Conservation (phyloP, 768 basidiomycete genomes). For the Mycena epipterygia region DNA sequence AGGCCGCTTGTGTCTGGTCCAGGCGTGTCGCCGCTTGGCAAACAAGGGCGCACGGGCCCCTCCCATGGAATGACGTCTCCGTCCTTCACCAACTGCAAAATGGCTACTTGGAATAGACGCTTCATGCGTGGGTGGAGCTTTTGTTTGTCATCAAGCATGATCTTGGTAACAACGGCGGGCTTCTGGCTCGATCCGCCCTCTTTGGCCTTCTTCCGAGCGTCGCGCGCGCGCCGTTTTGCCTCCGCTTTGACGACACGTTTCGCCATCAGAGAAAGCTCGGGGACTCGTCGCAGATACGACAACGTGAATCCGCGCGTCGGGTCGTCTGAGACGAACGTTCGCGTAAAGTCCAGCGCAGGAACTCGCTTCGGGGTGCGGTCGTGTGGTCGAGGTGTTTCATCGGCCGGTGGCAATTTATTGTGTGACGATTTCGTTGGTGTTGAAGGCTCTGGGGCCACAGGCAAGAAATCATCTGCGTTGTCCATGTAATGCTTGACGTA, state of each 20-base stretch:
- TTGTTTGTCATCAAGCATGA: constrained; percentile 35
- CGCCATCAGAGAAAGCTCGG: constrained; percentile 77
- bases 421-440: constrained; percentile 54
- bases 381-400: constrained; percentile 43
- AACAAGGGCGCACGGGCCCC: no score
- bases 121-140: constrained; percentile 65
- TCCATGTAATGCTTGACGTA: no score
- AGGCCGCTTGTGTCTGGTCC: no score
- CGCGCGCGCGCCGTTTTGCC: constrained; percentile 64
- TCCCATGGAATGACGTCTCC: constrained; percentile 85
- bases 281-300: constrained; percentile 83
- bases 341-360: constrained; percentile 25
- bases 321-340: constrained; percentile 11
- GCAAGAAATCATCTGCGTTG: constrained; percentile 51
- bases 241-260: constrained; percentile 75
- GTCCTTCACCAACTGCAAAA: constrained; percentile 75
- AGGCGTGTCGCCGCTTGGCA: constrained; percentile 27
- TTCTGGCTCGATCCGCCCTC: constrained; percentile 35
- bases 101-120: constrained; percentile 75
- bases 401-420: constrained; percentile 21
- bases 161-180: constrained; percentile 14
- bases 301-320: constrained; percentile 69
- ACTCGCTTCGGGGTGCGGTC: constrained; percentile 47
- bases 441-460: constrained; percentile 32
- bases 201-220: constrained; percentile 59